Percentiles rank a stretch among this genome's conserved stretches.
These are phyloP conservation scores for Leucocoprinus leucothites DNA, from an alignment of 768 basidiomycete species.

Conservation along the genomic window DNA sequence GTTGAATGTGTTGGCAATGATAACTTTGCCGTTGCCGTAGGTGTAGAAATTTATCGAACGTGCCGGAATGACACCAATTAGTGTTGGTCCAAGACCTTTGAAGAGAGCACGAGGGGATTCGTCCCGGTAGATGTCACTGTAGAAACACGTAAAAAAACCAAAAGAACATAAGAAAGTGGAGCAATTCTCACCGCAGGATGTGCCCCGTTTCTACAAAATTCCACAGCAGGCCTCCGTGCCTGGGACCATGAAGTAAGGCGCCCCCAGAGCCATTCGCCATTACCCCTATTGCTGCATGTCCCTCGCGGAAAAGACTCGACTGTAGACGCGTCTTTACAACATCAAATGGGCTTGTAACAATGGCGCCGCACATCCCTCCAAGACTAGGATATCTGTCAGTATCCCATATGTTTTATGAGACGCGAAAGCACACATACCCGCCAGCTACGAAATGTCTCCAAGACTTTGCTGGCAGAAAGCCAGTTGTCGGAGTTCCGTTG, in stretches of 20 bases:
- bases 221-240: constrained; percentile 58
- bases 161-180: background rate
- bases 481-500: constrained; percentile 7
- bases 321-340: constrained; percentile 98
- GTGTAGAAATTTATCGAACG: constrained; percentile 98
- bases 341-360: constrained; percentile 96
- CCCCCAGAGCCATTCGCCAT: constrained; percentile 25
- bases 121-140: constrained; percentile 80
- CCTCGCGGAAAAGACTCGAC: constrained; percentile 71
- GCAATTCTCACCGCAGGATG: constrained; percentile 66
- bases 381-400: constrained; percentile 47
- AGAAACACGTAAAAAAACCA: background rate
- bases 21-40: constrained; percentile 93
- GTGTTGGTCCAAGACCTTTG: constrained; percentile 90
- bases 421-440: constrained; percentile 54
- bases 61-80: constrained; percentile 94
- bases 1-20: constrained; percentile 84
- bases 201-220: constrained; percentile 94
- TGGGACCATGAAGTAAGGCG: constrained; percentile 14
- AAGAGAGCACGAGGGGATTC: constrained; percentile 90
- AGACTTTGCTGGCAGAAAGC: constrained; percentile 51
- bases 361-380: constrained; percentile 96
- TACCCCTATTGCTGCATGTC: constrained; percentile 36
- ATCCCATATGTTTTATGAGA: background rate
- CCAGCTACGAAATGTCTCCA: constrained; percentile 85